A percentile compares a stretch with the other conserved stretches of the same genome.
Conservation (phyloP, 257 asterid genomes). For the Gentiana straminea region DNA sequence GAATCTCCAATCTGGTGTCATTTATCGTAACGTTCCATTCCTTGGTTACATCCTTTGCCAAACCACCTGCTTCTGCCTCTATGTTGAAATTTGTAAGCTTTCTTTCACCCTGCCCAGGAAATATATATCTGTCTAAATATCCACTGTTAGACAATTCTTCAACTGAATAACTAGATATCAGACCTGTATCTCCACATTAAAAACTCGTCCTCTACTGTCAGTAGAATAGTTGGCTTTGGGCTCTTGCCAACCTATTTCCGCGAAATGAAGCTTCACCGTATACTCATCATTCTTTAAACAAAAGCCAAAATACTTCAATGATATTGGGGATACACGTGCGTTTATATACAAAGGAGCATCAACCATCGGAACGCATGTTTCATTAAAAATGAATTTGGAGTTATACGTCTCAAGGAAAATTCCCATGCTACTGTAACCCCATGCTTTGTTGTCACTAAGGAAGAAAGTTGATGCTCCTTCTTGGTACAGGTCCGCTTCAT, state of each 20-base stretch:
- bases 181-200: constrained; percentile 22
- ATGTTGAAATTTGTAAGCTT: constrained; percentile 8
- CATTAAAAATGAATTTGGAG: neutral
- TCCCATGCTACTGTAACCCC: constrained; percentile 31
- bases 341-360: constrained; percentile 12
- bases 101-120: neutral
- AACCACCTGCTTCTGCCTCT: constrained; percentile 5
- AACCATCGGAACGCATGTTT: constrained; percentile 7
- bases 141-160: too few relatives aligned
- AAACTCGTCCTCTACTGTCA: constrained; percentile 7
- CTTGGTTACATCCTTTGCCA: neutral
- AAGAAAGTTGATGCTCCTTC: constrained; percentile 13
- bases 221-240: neutral
- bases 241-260: constrained; percentile 9
- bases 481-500: constrained; percentile 11
- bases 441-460: neutral
- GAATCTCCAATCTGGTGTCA: constrained; percentile 12
- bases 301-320: constrained; percentile 24
- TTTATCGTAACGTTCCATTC: neutral
- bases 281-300: constrained; percentile 11
- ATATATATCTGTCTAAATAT: neutral
- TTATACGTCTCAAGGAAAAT: neutral
- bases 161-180: neutral
- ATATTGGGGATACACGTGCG: constrained; percentile 18
- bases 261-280: constrained; percentile 18